phyloP scores from a whole-genome alignment of 2,329 filamentous ascomycete species.

The Bertia moriformis region DNA sequence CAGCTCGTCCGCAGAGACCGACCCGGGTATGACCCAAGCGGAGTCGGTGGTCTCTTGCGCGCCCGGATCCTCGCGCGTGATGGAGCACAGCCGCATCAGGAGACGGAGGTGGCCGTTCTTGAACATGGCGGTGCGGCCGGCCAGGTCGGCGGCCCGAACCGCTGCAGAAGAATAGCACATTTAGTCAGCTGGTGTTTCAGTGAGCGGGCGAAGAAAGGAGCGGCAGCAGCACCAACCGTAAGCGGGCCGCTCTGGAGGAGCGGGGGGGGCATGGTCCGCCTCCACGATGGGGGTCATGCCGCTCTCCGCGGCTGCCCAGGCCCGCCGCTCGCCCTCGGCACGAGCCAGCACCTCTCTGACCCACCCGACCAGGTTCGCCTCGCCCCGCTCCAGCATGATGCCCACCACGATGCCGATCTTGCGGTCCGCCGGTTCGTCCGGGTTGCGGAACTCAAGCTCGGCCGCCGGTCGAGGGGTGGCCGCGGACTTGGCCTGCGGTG shows the following conservation, averaged over 20 bases:
- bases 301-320: constrained; percentile 62
- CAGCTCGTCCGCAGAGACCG: constrained; percentile 48
- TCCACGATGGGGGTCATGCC: constrained; percentile 33
- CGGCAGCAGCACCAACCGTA: no score
- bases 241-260: constrained; percentile 11
- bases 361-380: constrained; percentile 67
- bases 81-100: constrained; percentile 62
- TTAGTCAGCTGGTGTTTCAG: no score
- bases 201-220: no score
- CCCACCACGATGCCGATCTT: constrained; percentile 74
- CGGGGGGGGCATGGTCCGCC: constrained; percentile 17
- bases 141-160: constrained; percentile 49
- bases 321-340: constrained; percentile 58
- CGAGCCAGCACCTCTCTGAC: constrained; percentile 55
- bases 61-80: constrained; percentile 38
- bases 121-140: constrained; percentile 62
- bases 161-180: no score
- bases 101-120: constrained; percentile 80
- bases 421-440: constrained; percentile 46
- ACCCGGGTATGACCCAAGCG: constrained; percentile 62
- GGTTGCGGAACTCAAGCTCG: constrained; percentile 69
- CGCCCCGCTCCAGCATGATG: constrained; percentile 65
- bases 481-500: constrained; percentile 45
- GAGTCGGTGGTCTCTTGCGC: constrained; percentile 61
- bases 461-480: constrained; percentile 53